Conservation (phyloP, 768 basidiomycete genomes). For the Sarcomyxa edulis region DNA sequence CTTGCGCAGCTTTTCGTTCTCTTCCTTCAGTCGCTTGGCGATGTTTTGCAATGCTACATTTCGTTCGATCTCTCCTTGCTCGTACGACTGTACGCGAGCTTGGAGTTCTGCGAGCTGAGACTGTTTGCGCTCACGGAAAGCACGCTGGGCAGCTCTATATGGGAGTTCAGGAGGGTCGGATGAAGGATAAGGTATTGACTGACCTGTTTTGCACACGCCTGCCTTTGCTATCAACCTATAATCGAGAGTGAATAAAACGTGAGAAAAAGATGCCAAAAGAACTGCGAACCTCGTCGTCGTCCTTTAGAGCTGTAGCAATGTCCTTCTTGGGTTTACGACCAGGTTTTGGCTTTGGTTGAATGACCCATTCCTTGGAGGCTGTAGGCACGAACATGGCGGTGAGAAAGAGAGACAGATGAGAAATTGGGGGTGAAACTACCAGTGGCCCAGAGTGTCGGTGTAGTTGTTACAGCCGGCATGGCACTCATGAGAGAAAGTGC, state of each 20-base stretch:
- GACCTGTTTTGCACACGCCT: slow-evolving; percentile 77
- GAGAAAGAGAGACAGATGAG: slow-evolving; percentile 6
- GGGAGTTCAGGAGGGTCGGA: slow-evolving; percentile 9
- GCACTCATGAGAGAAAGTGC: background rate
- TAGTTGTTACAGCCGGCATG: slow-evolving; percentile 31
- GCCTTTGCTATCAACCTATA: slow-evolving; percentile 48
- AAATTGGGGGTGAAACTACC: slow-evolving; percentile 32
- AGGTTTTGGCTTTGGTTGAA: slow-evolving; percentile 82
- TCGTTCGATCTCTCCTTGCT: slow-evolving; percentile 87
- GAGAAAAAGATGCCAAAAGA: background rate
- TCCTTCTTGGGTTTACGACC: slow-evolving; percentile 87
- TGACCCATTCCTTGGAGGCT: slow-evolving; percentile 91
- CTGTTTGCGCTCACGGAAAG: slow-evolving; percentile 87
- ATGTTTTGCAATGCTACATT: slow-evolving; percentile 80
- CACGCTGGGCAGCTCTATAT: slow-evolving; percentile 77
- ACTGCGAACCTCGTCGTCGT: slow-evolving; percentile 49
- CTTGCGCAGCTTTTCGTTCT: slow-evolving; percentile 68
- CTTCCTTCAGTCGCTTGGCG: slow-evolving; percentile 81
- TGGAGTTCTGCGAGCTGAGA: slow-evolving; percentile 85
- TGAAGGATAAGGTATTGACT: slow-evolving; percentile 8
- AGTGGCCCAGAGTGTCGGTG: slow-evolving; percentile 70
- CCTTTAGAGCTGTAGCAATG: slow-evolving; percentile 26
- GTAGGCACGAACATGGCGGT: slow-evolving; percentile 12
- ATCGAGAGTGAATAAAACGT: slow-evolving; percentile 9
- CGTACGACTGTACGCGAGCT: slow-evolving; percentile 77